Evolutionary conservation across 2,329 filamentous ascomycete species (phyloP).

Genomic region (Beauveria sp.): DNA sequence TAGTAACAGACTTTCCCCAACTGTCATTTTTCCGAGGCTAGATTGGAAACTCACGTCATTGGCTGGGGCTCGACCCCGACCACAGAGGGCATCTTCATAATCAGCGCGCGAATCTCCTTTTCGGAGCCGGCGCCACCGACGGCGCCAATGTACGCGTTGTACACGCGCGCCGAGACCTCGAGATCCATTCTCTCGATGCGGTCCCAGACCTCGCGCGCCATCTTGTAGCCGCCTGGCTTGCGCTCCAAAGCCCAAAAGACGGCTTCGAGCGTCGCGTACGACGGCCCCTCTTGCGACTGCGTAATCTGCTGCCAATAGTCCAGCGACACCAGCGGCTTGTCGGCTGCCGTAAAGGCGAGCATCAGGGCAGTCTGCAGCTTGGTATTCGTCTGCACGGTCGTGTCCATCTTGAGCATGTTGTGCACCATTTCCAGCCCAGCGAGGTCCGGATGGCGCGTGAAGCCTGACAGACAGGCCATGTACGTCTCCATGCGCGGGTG

Average conservation of each 20-base stretch:
- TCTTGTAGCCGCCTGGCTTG: slow-evolving; percentile 47
- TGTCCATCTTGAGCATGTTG: slow-evolving; percentile 92
- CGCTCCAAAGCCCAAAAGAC: slow-evolving; percentile 73
- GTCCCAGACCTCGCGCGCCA: slow-evolving; percentile 62
- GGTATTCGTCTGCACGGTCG: slow-evolving; percentile 69
- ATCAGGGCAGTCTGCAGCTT: slow-evolving; percentile 77
- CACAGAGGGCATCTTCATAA: slow-evolving; percentile 59
- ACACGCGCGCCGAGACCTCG: slow-evolving; percentile 65
- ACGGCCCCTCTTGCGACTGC: slow-evolving; percentile 77
- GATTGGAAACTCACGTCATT: slow-evolving; percentile 54
- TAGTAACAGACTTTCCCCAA: background rate
- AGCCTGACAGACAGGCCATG: slow-evolving; percentile 66
- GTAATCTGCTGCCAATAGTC: slow-evolving; percentile 80
- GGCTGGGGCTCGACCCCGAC: slow-evolving; percentile 61
- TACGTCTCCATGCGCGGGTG: slow-evolving; percentile 71
- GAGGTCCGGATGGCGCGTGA: slow-evolving; percentile 46
- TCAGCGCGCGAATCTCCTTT: slow-evolving; percentile 57
- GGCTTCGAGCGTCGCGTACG: slow-evolving; percentile 70
- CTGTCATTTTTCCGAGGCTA: too few species aligned
- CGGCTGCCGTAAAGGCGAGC: slow-evolving; percentile 70
- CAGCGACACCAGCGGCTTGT: slow-evolving; percentile 57
- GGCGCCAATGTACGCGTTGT: slow-evolving; percentile 68
- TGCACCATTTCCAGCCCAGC: slow-evolving; percentile 69
- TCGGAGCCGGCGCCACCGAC: slow-evolving; percentile 63
- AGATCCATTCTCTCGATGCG: slow-evolving; percentile 69